phyloP scores from a whole-genome alignment of 306 rosid genomes.

The Cucurbita moschata region DNA sequence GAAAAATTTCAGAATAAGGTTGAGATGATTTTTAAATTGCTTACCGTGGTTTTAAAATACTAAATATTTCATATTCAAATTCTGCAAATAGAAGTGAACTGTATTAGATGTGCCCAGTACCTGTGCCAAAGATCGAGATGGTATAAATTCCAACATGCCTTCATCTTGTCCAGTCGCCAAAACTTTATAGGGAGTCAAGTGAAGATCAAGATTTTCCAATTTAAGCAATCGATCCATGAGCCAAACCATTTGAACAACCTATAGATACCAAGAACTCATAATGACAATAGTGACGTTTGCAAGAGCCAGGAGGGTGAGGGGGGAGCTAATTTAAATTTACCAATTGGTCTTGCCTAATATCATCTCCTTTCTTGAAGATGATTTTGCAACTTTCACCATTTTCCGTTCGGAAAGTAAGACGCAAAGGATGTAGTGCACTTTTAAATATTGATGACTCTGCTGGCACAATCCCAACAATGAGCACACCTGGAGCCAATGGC shows the following conservation, averaged over 20 bases:
- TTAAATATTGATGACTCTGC: conserved; percentile 89
- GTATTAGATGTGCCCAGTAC: conserved; percentile 15
- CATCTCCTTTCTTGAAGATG: conserved; percentile 93
- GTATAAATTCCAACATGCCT: conserved; percentile 94
- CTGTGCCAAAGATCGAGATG: conserved; percentile 83
- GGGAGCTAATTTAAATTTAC: conserved; percentile 31
- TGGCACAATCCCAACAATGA: conserved; percentile 75
- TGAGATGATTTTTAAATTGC: neutral
- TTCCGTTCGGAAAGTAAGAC: conserved; percentile 74
- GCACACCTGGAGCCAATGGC: conserved; percentile 74
- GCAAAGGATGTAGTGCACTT: conserved; percentile 93
- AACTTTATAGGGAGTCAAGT: conserved; percentile 86
- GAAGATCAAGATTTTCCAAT: conserved; percentile 82
- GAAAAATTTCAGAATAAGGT: neutral
- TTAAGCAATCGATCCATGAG: conserved; percentile 95
- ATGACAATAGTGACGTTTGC: conserved; percentile 6
- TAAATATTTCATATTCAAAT: neutral
- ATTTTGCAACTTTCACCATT: conserved; percentile 67
- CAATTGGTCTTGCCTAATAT: conserved; percentile 91
- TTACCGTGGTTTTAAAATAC: neutral
- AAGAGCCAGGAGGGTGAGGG: conserved; percentile 8
- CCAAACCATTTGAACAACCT: conserved; percentile 98
- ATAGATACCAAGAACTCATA: conserved; percentile 16
- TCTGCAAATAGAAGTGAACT: neutral
- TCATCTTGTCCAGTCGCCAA: conserved; percentile 98